A percentile compares a stretch with the other conserved stretches of the same genome.
Conservation (phyloP, 75 land plant species). For the Sequoiadendron giganteum region DNA sequence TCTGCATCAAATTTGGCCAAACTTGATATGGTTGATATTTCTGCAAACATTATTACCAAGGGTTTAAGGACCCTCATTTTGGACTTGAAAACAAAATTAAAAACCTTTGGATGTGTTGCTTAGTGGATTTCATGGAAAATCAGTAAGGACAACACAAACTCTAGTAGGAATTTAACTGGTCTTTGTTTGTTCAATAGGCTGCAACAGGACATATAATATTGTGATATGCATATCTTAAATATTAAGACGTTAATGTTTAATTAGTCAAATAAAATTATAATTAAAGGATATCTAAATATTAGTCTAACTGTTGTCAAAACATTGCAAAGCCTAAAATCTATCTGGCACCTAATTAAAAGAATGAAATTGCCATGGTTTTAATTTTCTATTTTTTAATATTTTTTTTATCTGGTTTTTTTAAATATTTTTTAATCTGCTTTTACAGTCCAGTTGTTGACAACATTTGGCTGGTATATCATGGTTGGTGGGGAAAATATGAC, state of each 20-base stretch:
- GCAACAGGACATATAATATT: neutral
- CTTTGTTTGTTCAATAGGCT: neutral
- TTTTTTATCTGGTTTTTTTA: too few relatives aligned
- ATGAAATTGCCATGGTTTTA: neutral
- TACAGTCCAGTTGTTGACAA: neutral
- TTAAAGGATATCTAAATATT: neutral
- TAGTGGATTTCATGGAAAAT: neutral
- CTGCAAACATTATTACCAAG: neutral
- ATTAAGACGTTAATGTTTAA: neutral
- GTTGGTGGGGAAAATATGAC: neutral
- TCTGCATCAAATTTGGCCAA: neutral
- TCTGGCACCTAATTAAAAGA: neutral
- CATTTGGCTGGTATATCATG: neutral
- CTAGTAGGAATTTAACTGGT: neutral
- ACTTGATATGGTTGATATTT: neutral
- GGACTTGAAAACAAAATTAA: neutral
- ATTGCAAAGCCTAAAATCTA: neutral
- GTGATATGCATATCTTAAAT: neutral
- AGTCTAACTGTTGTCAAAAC: neutral
- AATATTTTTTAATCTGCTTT: neutral
- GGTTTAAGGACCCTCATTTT: neutral
- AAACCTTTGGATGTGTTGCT: neutral
- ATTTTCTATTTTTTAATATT: neutral
- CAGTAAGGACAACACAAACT: neutral
- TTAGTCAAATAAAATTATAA: neutral